Percentiles rank a stretch among this genome's conserved stretches.
phyloP scores from a whole-genome alignment of 2,329 filamentous ascomycete species.

The Epichloe festucae region DNA sequence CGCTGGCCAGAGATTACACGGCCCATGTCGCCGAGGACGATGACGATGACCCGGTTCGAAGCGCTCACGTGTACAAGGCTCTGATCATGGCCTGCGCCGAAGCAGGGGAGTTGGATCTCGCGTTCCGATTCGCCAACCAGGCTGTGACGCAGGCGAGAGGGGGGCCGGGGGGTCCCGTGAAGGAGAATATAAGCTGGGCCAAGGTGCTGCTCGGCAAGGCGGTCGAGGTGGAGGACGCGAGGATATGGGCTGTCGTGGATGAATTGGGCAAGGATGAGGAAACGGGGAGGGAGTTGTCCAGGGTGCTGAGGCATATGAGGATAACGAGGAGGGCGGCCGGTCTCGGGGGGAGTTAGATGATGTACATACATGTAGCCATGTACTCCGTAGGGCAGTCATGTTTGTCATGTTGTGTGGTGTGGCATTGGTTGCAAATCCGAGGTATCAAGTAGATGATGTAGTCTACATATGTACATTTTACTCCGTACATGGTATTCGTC shows the following conservation, averaged over 20 bases:
- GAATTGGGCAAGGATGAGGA: conserved; percentile 12
- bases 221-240: conserved; percentile 16
- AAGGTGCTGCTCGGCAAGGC: conserved; percentile 16
- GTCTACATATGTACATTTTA: too few relatives aligned
- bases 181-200: conserved; percentile 15
- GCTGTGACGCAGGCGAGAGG: too few relatives aligned
- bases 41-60: conserved; percentile 7
- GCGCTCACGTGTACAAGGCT: conserved; percentile 10
- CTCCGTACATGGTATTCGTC: too few relatives aligned
- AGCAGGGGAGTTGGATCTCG: conserved; percentile 19
- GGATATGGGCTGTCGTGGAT: conserved; percentile 22
- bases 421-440: too few relatives aligned
- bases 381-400: too few relatives aligned
- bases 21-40: conserved; percentile 9
- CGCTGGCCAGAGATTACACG: conserved; percentile 19
- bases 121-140: conserved; percentile 18
- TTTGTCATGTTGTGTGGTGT: too few relatives aligned
- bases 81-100: conserved; percentile 19
- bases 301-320: conserved; percentile 14
- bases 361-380: not conserved
- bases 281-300: conserved; percentile 11
- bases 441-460: too few relatives aligned
- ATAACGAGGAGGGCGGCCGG: conserved; percentile 10
- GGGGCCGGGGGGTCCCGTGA: too few relatives aligned
- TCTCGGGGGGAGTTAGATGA: not conserved